Conservation (phyloP, 257 asterid species). For the Catharanthus roseus region DNA sequence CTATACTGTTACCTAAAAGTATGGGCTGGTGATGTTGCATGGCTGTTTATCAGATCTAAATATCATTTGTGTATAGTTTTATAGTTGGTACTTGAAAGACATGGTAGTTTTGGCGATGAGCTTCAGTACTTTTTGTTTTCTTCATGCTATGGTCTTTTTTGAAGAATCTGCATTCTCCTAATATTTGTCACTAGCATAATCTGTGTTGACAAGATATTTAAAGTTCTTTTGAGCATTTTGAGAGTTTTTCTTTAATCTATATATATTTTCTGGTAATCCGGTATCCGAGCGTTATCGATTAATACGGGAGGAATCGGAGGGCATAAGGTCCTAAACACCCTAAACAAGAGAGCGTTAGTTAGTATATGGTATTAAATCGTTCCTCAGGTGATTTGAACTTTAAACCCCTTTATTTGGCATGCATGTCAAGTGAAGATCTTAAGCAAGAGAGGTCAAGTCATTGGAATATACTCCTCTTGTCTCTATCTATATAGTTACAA, state of each 20-base stretch:
- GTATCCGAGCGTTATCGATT: too few relatives aligned
- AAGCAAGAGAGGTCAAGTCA: too few relatives aligned
- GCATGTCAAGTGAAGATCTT: too few relatives aligned
- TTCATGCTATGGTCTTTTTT: neutral
- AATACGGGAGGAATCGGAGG: too few relatives aligned
- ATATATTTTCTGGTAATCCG: too few relatives aligned
- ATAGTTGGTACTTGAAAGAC: slow-evolving; percentile 15
- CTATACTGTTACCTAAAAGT: slow-evolving; percentile 36
- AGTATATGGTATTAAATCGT: too few relatives aligned
- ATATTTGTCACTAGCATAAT: neutral
- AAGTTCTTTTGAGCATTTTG: neutral
- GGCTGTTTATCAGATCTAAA: slow-evolving; percentile 3
- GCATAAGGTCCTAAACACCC: too few relatives aligned
- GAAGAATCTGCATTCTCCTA: neutral
- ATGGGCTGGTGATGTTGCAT: slow-evolving; percentile 18
- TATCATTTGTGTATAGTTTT: slow-evolving; percentile 31
- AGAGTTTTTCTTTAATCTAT: neutral
- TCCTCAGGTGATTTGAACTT: too few relatives aligned
- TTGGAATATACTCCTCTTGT: too few relatives aligned
- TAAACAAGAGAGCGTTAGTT: too few relatives aligned
- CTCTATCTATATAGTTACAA: too few relatives aligned
- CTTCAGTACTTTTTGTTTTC: neutral
- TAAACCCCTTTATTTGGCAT: too few relatives aligned
- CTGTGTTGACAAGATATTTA: neutral
- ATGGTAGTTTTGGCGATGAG: neutral